Percentiles rank a stretch among this genome's conserved stretches.
These are phyloP conservation scores for Metarhizium brunneum DNA, from an alignment of 2,329 filamentous ascomycete genomes.

Conservation along the genomic window DNA sequence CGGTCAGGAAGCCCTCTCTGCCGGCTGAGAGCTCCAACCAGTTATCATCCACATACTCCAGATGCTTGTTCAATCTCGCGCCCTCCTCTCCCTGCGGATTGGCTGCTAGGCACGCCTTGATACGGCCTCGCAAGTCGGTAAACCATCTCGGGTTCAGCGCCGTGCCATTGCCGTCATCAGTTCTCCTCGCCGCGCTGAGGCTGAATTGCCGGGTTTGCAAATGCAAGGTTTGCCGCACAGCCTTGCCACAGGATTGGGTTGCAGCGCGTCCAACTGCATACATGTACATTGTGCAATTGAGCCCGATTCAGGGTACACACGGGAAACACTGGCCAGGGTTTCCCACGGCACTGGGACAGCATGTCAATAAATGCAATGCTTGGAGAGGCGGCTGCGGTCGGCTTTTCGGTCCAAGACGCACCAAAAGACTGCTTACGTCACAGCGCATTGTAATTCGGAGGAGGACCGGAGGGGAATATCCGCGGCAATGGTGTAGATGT, in stretches of 20 bases:
- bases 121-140: conserved; percentile 14
- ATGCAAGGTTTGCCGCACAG: background rate
- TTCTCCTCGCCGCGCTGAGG: background rate
- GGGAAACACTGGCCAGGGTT: background rate
- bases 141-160: conserved; percentile 17
- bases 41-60: conserved; percentile 25
- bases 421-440: background rate
- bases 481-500: background rate
- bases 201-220: background rate
- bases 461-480: background rate
- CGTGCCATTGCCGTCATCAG: background rate
- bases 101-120: conserved; percentile 7
- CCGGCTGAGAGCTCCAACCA: conserved; percentile 68
- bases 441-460: background rate
- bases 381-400: background rate
- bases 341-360: background rate
- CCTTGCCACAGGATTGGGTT: background rate
- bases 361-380: background rate
- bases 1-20: conserved; percentile 65
- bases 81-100: background rate
- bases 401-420: background rate
- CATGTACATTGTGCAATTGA: background rate
- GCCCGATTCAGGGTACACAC: background rate
- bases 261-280: background rate
- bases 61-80: conserved; percentile 7